Conservation (phyloP, 176 grass and related monocot genomes). For the Bonia amplexicaulis region DNA sequence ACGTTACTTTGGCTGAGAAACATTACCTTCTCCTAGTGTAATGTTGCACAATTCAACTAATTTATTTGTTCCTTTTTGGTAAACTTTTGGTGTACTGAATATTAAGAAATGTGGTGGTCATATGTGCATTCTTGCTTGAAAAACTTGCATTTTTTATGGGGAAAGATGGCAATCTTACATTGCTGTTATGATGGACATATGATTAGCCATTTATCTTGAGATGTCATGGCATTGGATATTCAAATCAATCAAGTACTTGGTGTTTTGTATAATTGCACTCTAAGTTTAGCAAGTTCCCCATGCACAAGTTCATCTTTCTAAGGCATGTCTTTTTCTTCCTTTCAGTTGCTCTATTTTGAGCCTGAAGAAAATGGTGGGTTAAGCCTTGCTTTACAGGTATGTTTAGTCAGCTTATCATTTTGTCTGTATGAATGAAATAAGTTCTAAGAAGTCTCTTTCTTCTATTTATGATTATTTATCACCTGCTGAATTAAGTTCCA, state of each 20-base stretch:
- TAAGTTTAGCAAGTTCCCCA: neutral
- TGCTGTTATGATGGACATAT: neutral
- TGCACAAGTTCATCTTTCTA: slow-evolving; percentile 9
- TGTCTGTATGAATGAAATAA: neutral
- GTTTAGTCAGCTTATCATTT: slow-evolving; percentile 7
- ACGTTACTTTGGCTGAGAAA: neutral
- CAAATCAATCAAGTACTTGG: neutral
- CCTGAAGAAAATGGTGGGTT: slow-evolving; percentile 90
- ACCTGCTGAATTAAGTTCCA: neutral
- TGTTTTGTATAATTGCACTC: neutral
- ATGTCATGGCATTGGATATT: neutral
- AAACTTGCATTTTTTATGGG: neutral
- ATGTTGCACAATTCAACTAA: neutral
- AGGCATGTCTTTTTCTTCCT: neutral
- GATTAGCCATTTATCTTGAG: neutral
- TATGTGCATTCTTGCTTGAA: neutral
- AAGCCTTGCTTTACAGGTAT: slow-evolving; percentile 96
- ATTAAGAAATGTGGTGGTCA: neutral
- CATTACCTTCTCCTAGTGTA: neutral
- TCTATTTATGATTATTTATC: neutral
- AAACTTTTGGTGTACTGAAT: neutral
- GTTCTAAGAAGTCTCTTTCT: neutral
- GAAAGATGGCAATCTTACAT: neutral
- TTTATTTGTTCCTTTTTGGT: neutral
- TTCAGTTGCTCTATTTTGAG: slow-evolving; percentile 95